Evolutionary conservation across 805 yeast species (phyloP), one percentile per base, ranked within the genome.

Genomic region (Candida ipomoeae): DNA sequence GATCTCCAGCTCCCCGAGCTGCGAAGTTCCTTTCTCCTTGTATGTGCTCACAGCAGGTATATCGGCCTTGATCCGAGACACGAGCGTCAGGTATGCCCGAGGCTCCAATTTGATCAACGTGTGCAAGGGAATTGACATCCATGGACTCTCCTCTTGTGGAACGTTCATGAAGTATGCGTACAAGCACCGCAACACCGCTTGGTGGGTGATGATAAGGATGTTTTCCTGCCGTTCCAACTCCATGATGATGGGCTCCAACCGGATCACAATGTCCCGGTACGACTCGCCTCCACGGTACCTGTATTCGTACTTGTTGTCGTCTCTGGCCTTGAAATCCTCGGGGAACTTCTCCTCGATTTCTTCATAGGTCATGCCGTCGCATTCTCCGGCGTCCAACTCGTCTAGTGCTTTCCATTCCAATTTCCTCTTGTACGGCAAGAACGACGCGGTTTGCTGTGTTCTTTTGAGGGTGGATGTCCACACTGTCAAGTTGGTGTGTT

Each of bases 111-210:
- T 87, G 62, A 94, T 94, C 65, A 94, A 73, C 0, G 99, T 94
- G 65, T 94, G 99, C 60, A 94, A 74, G 5, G 99, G 99, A 52
- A 94, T 95, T 37, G 95, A 89, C 96, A 94, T 90, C 99, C 99
- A 94, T 5, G 99, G 99, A 51, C 91, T 82, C 66, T 89, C 92
- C 61, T 92, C 97, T 67, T 92, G 98, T 4, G 97, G 97, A 17
- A 94, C 96, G 65, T 94, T 92, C 98, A 94, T 94, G 65, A 91
- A 94, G 68, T 94, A 94, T 6, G 99, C 98, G 68, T 94, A 94
- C 47, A 94, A 84, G 65, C 99, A 94, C 62, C 99, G 80, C 57
- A 94, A 75, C 10, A 94, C 98, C 0, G 98, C 98, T 70, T 94
- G 99, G 67, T 94, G 99, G 3, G 99, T 94, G 40, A 94, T 94